Evolutionary conservation across 306 rosid genomes (phyloP).

Genomic region (Cucurbita argyrosperma): DNA sequence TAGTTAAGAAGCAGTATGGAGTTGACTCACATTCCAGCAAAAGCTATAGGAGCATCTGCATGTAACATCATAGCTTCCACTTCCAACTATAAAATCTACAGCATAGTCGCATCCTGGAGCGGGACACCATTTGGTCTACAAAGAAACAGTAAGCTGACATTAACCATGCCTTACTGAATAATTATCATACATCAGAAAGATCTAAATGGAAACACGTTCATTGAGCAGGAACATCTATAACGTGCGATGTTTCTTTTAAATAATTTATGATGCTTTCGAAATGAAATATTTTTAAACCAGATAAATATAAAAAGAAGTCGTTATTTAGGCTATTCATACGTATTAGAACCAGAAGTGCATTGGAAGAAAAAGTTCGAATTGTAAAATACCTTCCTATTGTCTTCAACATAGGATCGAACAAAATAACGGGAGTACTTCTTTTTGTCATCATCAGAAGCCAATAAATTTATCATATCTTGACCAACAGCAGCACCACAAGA

Average conservation of each 20-base stretch:
- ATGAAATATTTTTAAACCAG: not conserved
- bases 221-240: not conserved
- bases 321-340: not conserved
- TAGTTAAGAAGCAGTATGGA: not conserved
- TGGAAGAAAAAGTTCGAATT: not conserved
- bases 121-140: constrained; percentile 89
- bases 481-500: constrained; percentile 67
- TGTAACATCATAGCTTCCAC: constrained; percentile 81
- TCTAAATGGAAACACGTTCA: not conserved
- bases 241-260: not conserved
- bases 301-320: not conserved
- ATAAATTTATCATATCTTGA: constrained; percentile 55
- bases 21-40: constrained; percentile 75
- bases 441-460: constrained; percentile 46
- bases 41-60: constrained; percentile 79
- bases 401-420: constrained; percentile 79
- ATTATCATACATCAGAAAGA: not conserved
- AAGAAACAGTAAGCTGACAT: not conserved
- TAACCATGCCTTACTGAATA: not conserved
- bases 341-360: not conserved
- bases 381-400: constrained; percentile 59
- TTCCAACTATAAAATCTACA: constrained; percentile 69
- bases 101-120: constrained; percentile 93
- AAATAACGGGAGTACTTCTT: constrained; percentile 67
- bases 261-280: not conserved